Base-by-base conservation (phyloP, 306 rosid species). In the Boehmeria nivea region DNA sequence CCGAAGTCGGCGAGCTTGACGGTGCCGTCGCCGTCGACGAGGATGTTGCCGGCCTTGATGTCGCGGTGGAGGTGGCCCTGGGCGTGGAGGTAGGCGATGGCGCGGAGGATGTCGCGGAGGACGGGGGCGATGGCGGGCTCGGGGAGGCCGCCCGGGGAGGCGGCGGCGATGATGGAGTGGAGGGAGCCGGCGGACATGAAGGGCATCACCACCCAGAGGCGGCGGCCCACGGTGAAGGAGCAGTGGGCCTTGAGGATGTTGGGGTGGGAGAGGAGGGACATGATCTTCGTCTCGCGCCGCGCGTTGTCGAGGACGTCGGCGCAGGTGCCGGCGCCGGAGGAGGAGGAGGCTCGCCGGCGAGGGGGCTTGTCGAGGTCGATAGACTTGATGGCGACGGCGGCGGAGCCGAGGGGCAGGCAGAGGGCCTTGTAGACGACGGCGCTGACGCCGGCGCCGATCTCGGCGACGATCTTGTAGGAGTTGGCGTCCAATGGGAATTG, bases 171-270 rank as follows among this genome's bases (percentile, higher is more conserved):
- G 21, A 88, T 68, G 43, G 88, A 85, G 15, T 77, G 81, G 2
- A 80, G 14, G 3, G 88, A 88, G 0, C 94, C 90, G 1, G 66
- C 81, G 1, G 81, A 77, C 94, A 78, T 77, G 75, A 77, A 82
- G 0, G 86, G 88, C 86, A 82, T 88, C 6, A 88, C 90, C 9
- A 84, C 86, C 96, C 94, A 84, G 14, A 76, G 83, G 15, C 76
- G 56, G 20, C 18, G 69, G 26, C 61, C 68, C 0, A 73, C 76
- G 0, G 72, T 75, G 81, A 88, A 88, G n/a, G 81, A 84, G 43
- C 88, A 80, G 34, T 77, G 82, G 5, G 85, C 70, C 17, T 42
- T 75, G 42, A 88, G 83, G 24, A 82, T 63, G 54, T 88, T 84
- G 0, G 86, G 86, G 59, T 80, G 94, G 4, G 76, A 78, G 25